These are phyloP conservation scores for Pichia sp. DNA, from an alignment of 1,139 yeast genomes.

Conservation along the genomic window DNA sequence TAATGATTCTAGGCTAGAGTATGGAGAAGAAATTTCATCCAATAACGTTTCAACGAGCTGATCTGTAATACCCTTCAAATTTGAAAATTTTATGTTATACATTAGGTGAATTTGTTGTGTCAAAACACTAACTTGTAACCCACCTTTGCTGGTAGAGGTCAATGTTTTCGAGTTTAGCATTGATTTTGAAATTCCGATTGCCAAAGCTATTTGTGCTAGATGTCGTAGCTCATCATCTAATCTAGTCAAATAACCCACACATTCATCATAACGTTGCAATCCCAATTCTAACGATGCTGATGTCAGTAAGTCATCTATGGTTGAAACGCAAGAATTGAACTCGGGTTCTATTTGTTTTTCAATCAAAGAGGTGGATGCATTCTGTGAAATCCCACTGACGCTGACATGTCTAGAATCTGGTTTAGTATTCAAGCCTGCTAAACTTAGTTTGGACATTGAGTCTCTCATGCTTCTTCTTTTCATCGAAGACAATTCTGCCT, in stretches of 20 bases:
- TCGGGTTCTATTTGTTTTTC: conserved; percentile 23
- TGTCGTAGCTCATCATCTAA: conserved; percentile 44
- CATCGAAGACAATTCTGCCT: conserved; percentile 49
- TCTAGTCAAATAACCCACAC: conserved; percentile 40
- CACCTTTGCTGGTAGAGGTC: neutral
- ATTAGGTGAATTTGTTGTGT: conserved; percentile 13
- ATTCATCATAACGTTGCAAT: conserved; percentile 27
- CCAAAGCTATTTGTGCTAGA: conserved; percentile 9
- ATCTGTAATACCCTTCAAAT: conserved; percentile 8
- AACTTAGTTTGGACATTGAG: conserved; percentile 40
- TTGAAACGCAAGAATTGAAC: conserved; percentile 10
- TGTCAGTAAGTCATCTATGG: conserved; percentile 29
- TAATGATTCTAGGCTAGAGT: conserved; percentile 2
- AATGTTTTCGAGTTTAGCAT: conserved; percentile 9
- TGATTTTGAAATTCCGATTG: conserved; percentile 13
- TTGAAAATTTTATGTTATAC: conserved; percentile 11
- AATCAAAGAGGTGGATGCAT: conserved; percentile 34
- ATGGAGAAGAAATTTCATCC: conserved; percentile 8
- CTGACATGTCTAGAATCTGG: conserved; percentile 13
- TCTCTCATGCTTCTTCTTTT: conserved; percentile 43
- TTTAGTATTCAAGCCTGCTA: neutral
- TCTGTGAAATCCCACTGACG: conserved; percentile 38
- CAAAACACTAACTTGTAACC: conserved; percentile 6
- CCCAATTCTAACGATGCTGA: conserved; percentile 29
- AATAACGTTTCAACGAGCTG: conserved; percentile 8